Conservation (phyloP, 1,139 yeast genomes). For the Kodamaea plutei region DNA sequence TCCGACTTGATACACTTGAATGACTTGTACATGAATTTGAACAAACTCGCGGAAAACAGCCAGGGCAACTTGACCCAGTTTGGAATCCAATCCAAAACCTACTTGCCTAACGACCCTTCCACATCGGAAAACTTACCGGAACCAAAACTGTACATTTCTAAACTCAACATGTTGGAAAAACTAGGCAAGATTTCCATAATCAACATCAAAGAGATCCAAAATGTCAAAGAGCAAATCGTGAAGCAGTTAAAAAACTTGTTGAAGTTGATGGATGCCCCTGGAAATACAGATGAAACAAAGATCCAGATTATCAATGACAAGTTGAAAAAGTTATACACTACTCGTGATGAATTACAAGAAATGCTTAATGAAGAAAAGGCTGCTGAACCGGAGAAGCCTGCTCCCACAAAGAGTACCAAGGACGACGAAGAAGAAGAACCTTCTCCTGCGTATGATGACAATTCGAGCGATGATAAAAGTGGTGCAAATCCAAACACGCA, state of each 20-base stretch:
- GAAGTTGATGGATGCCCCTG: constrained; percentile 37
- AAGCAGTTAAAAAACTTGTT: constrained; percentile 41
- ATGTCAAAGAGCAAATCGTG: constrained; percentile 37
- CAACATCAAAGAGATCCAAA: constrained; percentile 36
- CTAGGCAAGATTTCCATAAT: constrained; percentile 34
- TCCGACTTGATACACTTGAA: constrained; percentile 40
- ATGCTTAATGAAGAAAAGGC: constrained; percentile 32
- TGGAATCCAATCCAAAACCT: constrained; percentile 40
- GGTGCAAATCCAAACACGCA: constrained; percentile 9
- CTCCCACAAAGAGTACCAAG: constrained; percentile 5
- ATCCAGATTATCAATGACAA: constrained; percentile 40
- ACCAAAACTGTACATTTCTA: constrained; percentile 46
- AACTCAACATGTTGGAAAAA: constrained; percentile 42
- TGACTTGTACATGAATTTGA: constrained; percentile 28
- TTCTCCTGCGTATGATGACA: constrained; percentile 16
- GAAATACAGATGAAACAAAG: constrained; percentile 43
- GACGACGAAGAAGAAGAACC: constrained; percentile 15
- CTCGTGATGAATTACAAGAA: constrained; percentile 43
- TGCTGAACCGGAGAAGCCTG: constrained; percentile 7
- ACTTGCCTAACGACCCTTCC: constrained; percentile 39
- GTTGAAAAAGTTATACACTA: constrained; percentile 30
- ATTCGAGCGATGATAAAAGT: constrained; percentile 9
- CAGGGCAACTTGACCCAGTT: constrained; percentile 41
- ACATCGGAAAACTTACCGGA: constrained; percentile 48
- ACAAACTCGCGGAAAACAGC: constrained; percentile 25